Percentiles rank a stretch among this genome's conserved stretches.
Evolutionary conservation across 2,329 filamentous ascomycete species (phyloP).

Genomic region (Aspergillus fumigatiaffinis): DNA sequence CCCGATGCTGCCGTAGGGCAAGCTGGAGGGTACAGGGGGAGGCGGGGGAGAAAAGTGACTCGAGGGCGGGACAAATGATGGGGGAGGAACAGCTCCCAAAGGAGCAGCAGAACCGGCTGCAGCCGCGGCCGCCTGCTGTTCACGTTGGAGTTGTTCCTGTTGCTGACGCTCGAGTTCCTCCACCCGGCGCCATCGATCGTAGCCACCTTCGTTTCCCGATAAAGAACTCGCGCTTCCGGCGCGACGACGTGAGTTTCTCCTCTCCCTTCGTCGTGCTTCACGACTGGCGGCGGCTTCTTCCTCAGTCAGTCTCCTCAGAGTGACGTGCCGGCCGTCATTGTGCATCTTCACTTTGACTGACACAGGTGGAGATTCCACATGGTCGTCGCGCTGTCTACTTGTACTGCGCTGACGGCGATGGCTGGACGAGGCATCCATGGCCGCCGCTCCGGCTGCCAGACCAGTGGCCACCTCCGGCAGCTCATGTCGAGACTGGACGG

Average conservation of each 20-base stretch:
- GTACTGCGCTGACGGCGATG: slow-evolving; percentile 29
- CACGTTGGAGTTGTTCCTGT: slow-evolving; percentile 40
- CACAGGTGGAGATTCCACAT: slow-evolving; percentile 55
- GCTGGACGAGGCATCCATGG: slow-evolving; percentile 26
- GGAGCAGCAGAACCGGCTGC: slow-evolving; percentile 21
- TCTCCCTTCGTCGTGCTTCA: slow-evolving; percentile 49
- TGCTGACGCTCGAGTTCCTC: slow-evolving; percentile 47
- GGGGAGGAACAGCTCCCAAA: slow-evolving; percentile 22
- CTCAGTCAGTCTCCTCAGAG: slow-evolving; percentile 57
- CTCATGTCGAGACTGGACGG: slow-evolving; percentile 16
- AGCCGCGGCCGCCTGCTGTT: slow-evolving; percentile 31
- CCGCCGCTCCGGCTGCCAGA: slow-evolving; percentile 31
- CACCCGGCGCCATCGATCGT: slow-evolving; percentile 47
- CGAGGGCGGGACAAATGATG: slow-evolving; percentile 23
- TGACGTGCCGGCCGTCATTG: slow-evolving; percentile 60
- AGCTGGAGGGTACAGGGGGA: slow-evolving; percentile 37
- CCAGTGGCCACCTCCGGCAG: slow-evolving; percentile 27
- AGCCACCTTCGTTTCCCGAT: slow-evolving; percentile 37
- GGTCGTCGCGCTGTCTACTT: slow-evolving; percentile 36
- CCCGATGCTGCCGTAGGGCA: slow-evolving; percentile 40
- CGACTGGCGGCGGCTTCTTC: slow-evolving; percentile 60
- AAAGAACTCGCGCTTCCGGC: slow-evolving; percentile 40
- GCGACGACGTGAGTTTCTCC: slow-evolving; percentile 38
- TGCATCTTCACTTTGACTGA: slow-evolving; percentile 64
- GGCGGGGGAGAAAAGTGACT: slow-evolving; percentile 27